phyloP scores from a whole-genome alignment of 2,329 filamentous ascomycete genomes.

The Colletotrichum nymphaeae region DNA sequence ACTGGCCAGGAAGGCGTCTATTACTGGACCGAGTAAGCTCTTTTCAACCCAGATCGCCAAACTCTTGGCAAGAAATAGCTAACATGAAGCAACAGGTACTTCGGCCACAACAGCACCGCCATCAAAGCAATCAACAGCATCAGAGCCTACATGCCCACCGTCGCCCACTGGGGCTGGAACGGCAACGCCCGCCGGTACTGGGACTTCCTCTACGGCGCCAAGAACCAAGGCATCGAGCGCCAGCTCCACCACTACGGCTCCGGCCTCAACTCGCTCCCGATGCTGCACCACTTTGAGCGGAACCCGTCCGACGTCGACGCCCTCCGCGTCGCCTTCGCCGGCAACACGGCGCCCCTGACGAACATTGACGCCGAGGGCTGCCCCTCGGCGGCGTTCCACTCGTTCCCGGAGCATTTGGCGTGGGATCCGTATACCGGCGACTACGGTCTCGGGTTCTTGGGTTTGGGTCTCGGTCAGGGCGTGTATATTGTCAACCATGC shows the following conservation, averaged over 20 bases:
- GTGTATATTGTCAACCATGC: constrained; percentile 60
- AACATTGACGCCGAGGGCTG: constrained; percentile 68
- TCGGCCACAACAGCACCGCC: constrained; percentile 57
- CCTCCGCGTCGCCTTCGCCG: constrained; percentile 65
- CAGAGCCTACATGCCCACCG: constrained; percentile 66
- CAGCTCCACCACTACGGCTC: constrained; percentile 73
- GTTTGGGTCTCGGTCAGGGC: constrained; percentile 59
- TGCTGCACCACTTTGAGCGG: constrained; percentile 62
- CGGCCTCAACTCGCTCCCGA: constrained; percentile 65
- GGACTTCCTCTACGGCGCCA: constrained; percentile 58
- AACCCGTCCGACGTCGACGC: constrained; percentile 59
- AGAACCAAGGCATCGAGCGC: constrained; percentile 55
- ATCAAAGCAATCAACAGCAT: constrained; percentile 65
- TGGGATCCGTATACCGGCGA: constrained; percentile 70
- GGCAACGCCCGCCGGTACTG: constrained; percentile 71
- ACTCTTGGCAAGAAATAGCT: neutral
- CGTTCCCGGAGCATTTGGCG: constrained; percentile 63
- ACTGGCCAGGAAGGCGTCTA: constrained; percentile 72
- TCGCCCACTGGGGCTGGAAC: constrained; percentile 72
- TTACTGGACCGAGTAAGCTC: constrained; percentile 62
- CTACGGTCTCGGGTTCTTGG: constrained; percentile 67
- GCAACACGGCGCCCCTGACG: constrained; percentile 62
- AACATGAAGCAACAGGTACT: constrained; percentile 49
- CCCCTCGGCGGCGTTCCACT: constrained; percentile 66
- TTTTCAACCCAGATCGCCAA: neutral